Evolutionary conservation across 2,329 filamentous ascomycete species (phyloP).

Genomic region (Decorospora gaudefroyi): DNA sequence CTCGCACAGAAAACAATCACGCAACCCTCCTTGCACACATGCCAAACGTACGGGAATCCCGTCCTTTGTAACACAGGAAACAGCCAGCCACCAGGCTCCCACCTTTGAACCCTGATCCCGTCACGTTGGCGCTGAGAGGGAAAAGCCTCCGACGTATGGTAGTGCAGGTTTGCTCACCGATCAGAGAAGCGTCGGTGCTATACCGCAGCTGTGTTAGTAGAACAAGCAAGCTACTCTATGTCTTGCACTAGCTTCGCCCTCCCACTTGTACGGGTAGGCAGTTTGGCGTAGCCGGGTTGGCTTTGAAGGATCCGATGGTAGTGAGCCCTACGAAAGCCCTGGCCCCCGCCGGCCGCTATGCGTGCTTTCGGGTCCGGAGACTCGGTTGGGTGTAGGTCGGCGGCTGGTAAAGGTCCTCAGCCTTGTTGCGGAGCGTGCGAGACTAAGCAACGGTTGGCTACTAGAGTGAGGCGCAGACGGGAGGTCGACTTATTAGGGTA

Average conservation of each 20-base stretch:
- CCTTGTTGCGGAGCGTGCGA: conserved; percentile 13
- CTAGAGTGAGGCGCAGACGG: conserved; percentile 13
- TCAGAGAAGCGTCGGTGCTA: conserved; percentile 18
- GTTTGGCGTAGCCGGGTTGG: conserved; percentile 6
- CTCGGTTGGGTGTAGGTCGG: conserved; percentile 15
- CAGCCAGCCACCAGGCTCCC: conserved; percentile 13
- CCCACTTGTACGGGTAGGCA: conserved; percentile 4
- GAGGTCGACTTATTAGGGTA: conserved; percentile 34
- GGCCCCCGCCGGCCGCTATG: conserved; percentile 18
- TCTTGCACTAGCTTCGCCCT: conserved; percentile 30
- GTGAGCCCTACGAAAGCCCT: conserved; percentile 13
- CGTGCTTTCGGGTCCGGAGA: conserved; percentile 22
- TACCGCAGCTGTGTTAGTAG: conserved; percentile 25
- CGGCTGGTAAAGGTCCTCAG: conserved; percentile 15
- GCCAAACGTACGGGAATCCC: conserved; percentile 2
- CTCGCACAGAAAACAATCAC: conserved; percentile 9
- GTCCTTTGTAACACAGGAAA: conserved; percentile 8
- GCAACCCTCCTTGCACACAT: conserved; percentile 9
- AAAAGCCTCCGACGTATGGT: conserved; percentile 14
- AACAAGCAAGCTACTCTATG: conserved; percentile 11
- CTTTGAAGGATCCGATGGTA: conserved; percentile 8
- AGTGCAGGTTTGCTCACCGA: conserved; percentile 22
- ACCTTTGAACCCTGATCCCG: conserved; percentile 24
- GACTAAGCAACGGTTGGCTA: conserved; percentile 5
- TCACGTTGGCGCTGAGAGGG: conserved; percentile 32